Evolutionary conservation across 345 rosid genomes (phyloP), one percentile per base, ranked within the genome.

Genomic region (Abelmoschus esculentus): DNA sequence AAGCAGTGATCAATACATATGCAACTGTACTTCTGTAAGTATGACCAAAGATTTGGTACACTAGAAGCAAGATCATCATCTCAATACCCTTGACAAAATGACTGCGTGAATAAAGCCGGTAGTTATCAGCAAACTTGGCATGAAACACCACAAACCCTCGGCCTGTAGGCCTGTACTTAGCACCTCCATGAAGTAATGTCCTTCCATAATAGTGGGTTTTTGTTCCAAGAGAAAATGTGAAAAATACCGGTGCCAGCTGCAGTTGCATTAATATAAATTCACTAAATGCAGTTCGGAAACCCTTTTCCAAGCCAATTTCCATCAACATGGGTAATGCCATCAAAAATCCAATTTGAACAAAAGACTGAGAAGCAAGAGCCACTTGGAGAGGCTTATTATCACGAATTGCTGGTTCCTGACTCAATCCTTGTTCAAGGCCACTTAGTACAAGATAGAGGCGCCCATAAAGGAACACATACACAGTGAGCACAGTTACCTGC

Each of bases 241-340:
- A 96, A 78, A 96, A 96, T 55, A 96, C 98, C 0, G 99, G 99
- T 46, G 99, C 98, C 40, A 96, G 70, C 70, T 96, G 99, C 72
- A 96, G 78, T 75, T 92, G 98, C 99, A 96, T 96, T 81, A 92
- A 81, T 74, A 96, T 78, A 74, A 92, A 92, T 76, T 96, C 96
- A 85, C 96, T 96, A 28, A 92, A 80, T 49, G 99, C 98, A 72
- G 93, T 90, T 57, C 97, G 87, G 76, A 96, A 92, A 74, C 99
- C 99, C 73, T 92, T 85, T 79, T 96, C 99, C 79, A 96, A 71
- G 42, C 98, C 99, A 59, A 92, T 96, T 81, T 96, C 99, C 99
- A 96, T 92, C 78, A 96, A 82, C 99, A 96, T 96, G 72, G 98
- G 99, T 62, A 96, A 80, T 57, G 99, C 96, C 99, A 89, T 96